Evolutionary conservation across 176 grass and related monocot genomes (phyloP), one percentile per base, ranked within the genome.

Genomic region (Lolium perenne): DNA sequence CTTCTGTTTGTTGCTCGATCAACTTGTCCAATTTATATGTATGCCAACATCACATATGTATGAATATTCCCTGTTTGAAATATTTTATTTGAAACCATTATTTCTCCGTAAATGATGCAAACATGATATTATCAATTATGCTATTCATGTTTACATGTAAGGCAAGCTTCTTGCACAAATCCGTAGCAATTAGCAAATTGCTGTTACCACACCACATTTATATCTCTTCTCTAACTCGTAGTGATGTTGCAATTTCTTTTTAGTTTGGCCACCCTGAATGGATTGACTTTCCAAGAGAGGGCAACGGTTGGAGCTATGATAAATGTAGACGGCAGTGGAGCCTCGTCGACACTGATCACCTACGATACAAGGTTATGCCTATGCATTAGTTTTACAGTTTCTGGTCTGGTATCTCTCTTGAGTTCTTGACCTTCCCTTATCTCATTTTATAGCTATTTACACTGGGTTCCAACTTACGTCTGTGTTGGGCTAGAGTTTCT

Each of bases 241-340:
- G 0, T 62, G 8, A 43, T 26, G 10, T 1, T 82, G n/a, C 62
- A 64, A 62, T 85, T 89, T 61, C n/a, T 58, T 76, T 86, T 53
- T 89, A 98, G 97, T 98, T 98, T 92, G 97, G 97, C 49, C 97
- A 98, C 87, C 97, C 97, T 53, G 97, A 98, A 77, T 98, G 97
- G 97, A 98, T 96, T 25, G 97, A 98, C 82, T 98, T 98, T 85
- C 97, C 97, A 90, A 96, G 93, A 88, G 97, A 96, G 88, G 97
- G 92, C 67, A 98, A 98, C 35, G 21, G 74, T 35, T 98, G 97
- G 94, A 98, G 92, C 79, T 98, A 98, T 67, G 97, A 98, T 74
- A 95, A 98, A 84, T 98, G 97, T 81, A 98, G 90, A 77, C 97
- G 97, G 21, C 97, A 98, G 54, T 98, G 97, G 97, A 91, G 88